These are phyloP conservation scores for Amanita inopinata DNA, from an alignment of 768 basidiomycete genomes.

Conservation along the genomic window DNA sequence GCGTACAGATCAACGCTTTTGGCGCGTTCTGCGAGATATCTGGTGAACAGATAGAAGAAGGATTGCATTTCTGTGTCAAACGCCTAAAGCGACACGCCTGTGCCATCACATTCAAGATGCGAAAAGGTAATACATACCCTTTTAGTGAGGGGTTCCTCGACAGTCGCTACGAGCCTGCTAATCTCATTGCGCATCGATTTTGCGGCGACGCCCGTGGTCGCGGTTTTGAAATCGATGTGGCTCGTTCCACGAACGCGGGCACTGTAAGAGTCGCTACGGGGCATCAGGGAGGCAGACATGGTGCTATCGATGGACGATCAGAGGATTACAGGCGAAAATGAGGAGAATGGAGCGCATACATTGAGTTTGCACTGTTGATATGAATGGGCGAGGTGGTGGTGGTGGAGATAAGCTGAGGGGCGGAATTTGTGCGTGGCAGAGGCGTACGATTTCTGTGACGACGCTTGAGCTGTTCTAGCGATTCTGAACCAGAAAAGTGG, in stretches of 20 bases:
- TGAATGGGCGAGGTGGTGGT: constrained; percentile 52
- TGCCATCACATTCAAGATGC: constrained; percentile 14
- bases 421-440: constrained; percentile 36
- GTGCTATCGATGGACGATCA: constrained; percentile 20
- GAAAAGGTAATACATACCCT: constrained; percentile 41
- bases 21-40: constrained; percentile 84
- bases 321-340: constrained; percentile 11
- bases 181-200: constrained; percentile 99
- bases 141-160: constrained; percentile 70
- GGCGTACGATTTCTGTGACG: constrained; percentile 48
- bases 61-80: constrained; percentile 96
- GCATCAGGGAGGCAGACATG: constrained; percentile 49
- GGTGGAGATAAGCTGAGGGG: constrained; percentile 55
- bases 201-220: constrained; percentile 85
- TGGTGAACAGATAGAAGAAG: constrained; percentile 94
- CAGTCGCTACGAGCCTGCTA: constrained; percentile 81
- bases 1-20: constrained; percentile 80
- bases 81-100: constrained; percentile 34
- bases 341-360: constrained; percentile 22
- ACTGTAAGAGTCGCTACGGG: constrained; percentile 58
- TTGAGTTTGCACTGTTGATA: constrained; percentile 31
- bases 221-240: constrained; percentile 96
- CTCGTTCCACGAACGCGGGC: constrained; percentile 67
- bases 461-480: constrained; percentile 41
- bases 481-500: constrained; percentile 10